A percentile compares a stretch with the other conserved stretches of the same genome.
Conservation (phyloP, 129 eudicot species). For the Daucus carota region DH1_v3.0 NC_030385.2:12777501-12778000, state of each 20-base stretch:
- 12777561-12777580: slow-evolving; percentile 43
- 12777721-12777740: not conserved
- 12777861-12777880: too few relatives aligned
- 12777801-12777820: slow-evolving; percentile 7
- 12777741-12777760: slow-evolving; percentile 7
- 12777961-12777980: not conserved
- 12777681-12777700: not conserved
- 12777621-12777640: not conserved
- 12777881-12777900: too few relatives aligned
- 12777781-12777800: not conserved
- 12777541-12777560: slow-evolving; percentile 39
- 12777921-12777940: too few relatives aligned
- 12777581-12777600: not conserved
- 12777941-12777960: too few relatives aligned
- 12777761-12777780: slow-evolving; percentile 6
- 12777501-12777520: slow-evolving; percentile 32
- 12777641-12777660: not conserved
- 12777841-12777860: not conserved
- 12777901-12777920: too few relatives aligned
- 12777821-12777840: not conserved
- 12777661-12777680: not conserved
- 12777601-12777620: not conserved
- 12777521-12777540: slow-evolving; percentile 55
- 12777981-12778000: not conserved
- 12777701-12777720: not conserved